Evolutionary conservation across 2,329 filamentous ascomycete species (phyloP), one percentile per base, ranked within the genome.

Genomic region (Cyanodermella asteris): DNA sequence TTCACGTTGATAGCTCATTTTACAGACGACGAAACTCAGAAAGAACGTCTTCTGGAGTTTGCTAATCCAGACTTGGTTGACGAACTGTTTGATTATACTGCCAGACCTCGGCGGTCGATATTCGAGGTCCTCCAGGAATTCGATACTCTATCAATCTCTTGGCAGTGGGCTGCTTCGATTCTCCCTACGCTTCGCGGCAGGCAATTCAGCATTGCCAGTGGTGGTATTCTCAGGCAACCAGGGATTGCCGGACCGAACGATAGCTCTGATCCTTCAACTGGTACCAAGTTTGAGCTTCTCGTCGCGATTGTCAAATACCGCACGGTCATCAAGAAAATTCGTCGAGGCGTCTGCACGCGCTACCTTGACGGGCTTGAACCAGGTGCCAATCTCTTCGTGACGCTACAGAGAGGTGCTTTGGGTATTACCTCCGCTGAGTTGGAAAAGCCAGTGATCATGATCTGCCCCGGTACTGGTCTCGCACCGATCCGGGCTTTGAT

Each of bases 11-110:
- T 93, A 28, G 65, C 73, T 1, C 68, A 80, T 43, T 81, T 81
- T 39, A 75, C 80, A 2, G 49, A 55, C 1, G 64, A 90, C 38
- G 44, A 54, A 3, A 67, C 69, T 38, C 84, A 97, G 39, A 69
- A 67, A 37, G 74, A 87, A 32, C 68, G 84, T 2, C 62, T 97
- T 0, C 48, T 73, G 6, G 87, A 97, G 42, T 87, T 97, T 38
- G 71, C 70, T 2, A 64, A 74, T 38, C 68, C 78, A 0, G 63
- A 74, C 22, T 77, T 72, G 38, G 66, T 84, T 5, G 81, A 94
- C 37, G 87, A 97, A 38, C 72, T 91, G 28, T 94, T 78, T 51
- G 84, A 97, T 49, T 97, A 97, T 43, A 87, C 87, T 1, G 82
- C 82, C 1, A 70, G 87, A 6, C 77, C 84, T 1, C 72, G 81